Base-by-base conservation (phyloP, 2,329 filamentous ascomycete species). In the Bipolaris victoriae region DNA sequence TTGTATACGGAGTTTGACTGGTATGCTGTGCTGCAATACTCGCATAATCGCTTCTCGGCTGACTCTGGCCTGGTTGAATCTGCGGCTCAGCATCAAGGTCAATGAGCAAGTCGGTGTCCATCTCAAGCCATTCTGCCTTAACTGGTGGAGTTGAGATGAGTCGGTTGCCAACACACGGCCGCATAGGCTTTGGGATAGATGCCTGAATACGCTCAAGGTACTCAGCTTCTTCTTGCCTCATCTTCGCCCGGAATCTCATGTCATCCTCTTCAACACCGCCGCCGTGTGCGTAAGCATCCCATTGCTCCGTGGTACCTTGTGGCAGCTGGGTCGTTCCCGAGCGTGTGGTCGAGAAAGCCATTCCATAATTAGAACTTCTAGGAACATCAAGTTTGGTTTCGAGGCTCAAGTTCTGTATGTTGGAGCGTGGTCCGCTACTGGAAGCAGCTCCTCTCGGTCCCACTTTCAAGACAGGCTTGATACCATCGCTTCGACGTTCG, bases 391-490 rank as follows among this genome's bases (percentile, higher is more conserved):
- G 43, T 22, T 9, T 55, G 13, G 45, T 41, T 33, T 58, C 52
- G 40, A 57, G 45, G 13, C 55, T 48, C 2, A 60, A 10, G 20
- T 31, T 52, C 15, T 35, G 57, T 6, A 52, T 39, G 9, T 36
- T 49, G 13, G 52, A 57, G 39, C 10, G 49, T 6, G 31, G 36
- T 31, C 26, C 44, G 33, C 46, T 45, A 40, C 39, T 56, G 26
- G 39, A 36, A 9, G 16, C 47, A 0, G 43, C 48, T 3, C 50
- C 50, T 13, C 60, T 66, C 1, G 57, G 48, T 4, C 46, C 33
- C 15, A 63, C 45, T 52, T 72, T 74, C 31, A 76, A 36, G 47
- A 73, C 63, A 0, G 68, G 58, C 33, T 67, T 66, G 20, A 56
- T 56, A 3, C 72, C 72, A 22, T 64, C 61, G 39, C 51, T 61